phyloP scores from a whole-genome alignment of 371 early-diverging fungal species.

The Blakeslea trispora region DNA sequence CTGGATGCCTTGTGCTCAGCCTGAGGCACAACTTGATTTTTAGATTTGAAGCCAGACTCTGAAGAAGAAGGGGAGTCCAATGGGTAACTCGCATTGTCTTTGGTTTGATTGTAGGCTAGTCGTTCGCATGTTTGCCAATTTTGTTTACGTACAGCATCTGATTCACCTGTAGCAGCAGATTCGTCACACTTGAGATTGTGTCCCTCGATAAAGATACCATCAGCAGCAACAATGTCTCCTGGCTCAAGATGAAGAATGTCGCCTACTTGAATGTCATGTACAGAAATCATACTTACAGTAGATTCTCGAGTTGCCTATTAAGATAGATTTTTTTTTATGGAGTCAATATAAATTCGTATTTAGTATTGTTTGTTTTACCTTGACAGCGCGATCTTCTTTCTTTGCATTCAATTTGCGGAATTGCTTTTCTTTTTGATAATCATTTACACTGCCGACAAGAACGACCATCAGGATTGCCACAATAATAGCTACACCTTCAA shows the following conservation, averaged over 20 bases:
- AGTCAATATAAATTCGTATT: neutral
- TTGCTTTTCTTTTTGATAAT: slow-evolving; percentile 87
- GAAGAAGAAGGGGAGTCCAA: slow-evolving; percentile 11
- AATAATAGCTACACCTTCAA: slow-evolving; percentile 79
- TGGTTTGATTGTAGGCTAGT: neutral
- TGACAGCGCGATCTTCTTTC: slow-evolving; percentile 78
- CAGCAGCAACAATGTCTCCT: slow-evolving; percentile 90
- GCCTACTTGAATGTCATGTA: slow-evolving; percentile 85
- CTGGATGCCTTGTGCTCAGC: slow-evolving; percentile 21
- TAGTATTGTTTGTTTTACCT: slow-evolving; percentile 39
- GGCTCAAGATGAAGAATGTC: slow-evolving; percentile 90
- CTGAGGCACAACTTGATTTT: slow-evolving; percentile 3
- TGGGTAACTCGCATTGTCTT: too few species aligned
- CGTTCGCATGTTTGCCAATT: slow-evolving; percentile 32
- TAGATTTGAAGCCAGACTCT: slow-evolving; percentile 9
- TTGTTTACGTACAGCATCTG: slow-evolving; percentile 72
- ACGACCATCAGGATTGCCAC: slow-evolving; percentile 83
- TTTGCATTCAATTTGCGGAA: slow-evolving; percentile 83
- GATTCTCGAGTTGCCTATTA: slow-evolving; percentile 75
- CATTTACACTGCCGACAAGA: slow-evolving; percentile 77
- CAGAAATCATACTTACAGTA: slow-evolving; percentile 74
- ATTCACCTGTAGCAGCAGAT: slow-evolving; percentile 91
- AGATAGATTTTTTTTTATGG: neutral
- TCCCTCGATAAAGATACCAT: slow-evolving; percentile 84
- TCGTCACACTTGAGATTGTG: slow-evolving; percentile 90